Evolutionary conservation across 257 asterid genomes (phyloP).

Genomic region (Agastache rugosa): DNA sequence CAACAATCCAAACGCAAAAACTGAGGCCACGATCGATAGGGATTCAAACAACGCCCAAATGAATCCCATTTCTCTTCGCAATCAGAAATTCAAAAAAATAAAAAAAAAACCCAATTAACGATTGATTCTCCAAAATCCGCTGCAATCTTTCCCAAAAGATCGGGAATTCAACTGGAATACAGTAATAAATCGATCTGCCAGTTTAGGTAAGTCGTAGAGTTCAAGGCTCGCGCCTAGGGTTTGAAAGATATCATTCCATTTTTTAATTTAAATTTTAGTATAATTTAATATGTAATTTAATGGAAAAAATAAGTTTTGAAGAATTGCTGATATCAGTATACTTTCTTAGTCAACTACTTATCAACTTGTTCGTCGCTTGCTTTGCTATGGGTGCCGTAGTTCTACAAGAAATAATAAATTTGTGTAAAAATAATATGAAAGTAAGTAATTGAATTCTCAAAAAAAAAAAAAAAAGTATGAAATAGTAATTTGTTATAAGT

Average conservation of each 20-base stretch:
- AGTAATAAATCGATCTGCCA: constrained; percentile 2
- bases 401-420: no score
- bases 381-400: background rate
- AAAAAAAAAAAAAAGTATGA: no score
- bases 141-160: constrained; percentile 12
- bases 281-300: background rate
- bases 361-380: background rate
- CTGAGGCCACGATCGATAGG: constrained; percentile 54
- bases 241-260: constrained; percentile 10
- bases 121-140: background rate
- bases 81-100: constrained; percentile 9
- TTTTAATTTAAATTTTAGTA: background rate
- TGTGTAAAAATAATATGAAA: no score
- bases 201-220: constrained; percentile 31
- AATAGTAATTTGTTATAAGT: no score
- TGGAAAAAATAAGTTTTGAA: background rate
- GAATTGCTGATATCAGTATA: background rate
- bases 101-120: background rate
- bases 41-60: constrained; percentile 57
- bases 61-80: constrained; percentile 46
- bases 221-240: constrained; percentile 34
- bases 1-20: constrained; percentile 53
- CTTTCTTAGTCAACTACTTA: background rate
- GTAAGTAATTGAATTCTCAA: no score
- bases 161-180: constrained; percentile 19